Base-by-base conservation (phyloP, 768 basidiomycete genomes). In the Favolaschia claudopus region DNA sequence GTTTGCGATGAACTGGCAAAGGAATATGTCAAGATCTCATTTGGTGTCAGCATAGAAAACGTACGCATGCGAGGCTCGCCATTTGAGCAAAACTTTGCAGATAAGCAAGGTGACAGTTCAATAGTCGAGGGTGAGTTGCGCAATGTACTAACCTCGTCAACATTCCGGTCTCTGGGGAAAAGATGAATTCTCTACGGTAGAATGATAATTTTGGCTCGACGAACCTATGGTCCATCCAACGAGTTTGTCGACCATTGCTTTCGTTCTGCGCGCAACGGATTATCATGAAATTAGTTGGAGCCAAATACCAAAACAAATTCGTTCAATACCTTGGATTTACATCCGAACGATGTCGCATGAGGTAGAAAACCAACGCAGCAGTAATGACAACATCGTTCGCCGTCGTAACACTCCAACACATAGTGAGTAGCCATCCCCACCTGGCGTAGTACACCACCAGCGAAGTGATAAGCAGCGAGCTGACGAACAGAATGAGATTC, bases 131-230 rank as follows among this genome's bases (percentile, higher is more conserved):
- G 17, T 19, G n/a, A 22, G 3, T 2, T n/a, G n/a, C n/a, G n/a
- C n/a, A n/a, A n/a, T n/a, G n/a, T 43, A 25, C 9, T 8, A 14
- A 55, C 53, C 53, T 46, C 19, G 53, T 55, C n/a, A 55, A 3
- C 34, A 46, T 29, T 8, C 43, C 43, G 13, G 53, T 55, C 34
- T 55, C 53, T 55, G 19, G 6, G n/a, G n/a, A n/a, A n/a, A n/a
- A 37, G 7, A 45, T 10, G 34, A 31, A 32, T 25, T 25, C 24
- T 42, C 1, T 34, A 15, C 13, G n/a, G 10, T 1, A 13, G 24
- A 13, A 15, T 32, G 22, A 13, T 28, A 29, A 33, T 5, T n/a
- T n/a, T n/a, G n/a, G n/a, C 32, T 27, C 15, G 9, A 45, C 43
- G 10, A 14, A 46, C 53, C 53, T 19, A 54, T n/a, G 32, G 43